Base-by-base conservation (phyloP, 2,329 filamentous ascomycete species). In the Pseudopithomyces chartarum region DNA sequence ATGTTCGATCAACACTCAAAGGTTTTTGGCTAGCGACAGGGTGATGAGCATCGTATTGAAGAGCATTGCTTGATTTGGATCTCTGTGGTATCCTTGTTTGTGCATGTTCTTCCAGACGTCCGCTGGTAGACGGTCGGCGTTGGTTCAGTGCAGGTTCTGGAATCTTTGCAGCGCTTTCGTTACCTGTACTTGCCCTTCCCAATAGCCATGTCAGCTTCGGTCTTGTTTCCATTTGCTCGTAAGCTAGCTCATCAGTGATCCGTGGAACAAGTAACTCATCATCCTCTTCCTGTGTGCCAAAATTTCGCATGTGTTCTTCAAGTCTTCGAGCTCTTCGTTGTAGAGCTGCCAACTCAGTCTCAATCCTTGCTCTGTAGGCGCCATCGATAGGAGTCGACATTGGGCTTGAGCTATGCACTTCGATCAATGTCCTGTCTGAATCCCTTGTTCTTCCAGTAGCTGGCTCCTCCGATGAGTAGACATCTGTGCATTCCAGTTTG, bases 201-300 rank as follows among this genome's bases (percentile, higher is more conserved):
- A 67, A 51, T 23, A 68, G 63, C 65, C 64, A 66, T 11, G 66
- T 65, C 11, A 69, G 51, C 40, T 68, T 68, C 1, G 66, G 64
- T 19, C 57, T 59, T 15, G 59, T 55, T n/a, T 50, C 61, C 61
- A 68, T 66, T 32, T 58, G 61, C 20, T 60, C 58, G 20, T 64
- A 61, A 12, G 67, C 67, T 56, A 59, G 59, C 38, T 67, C 61
- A 48, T 66, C 57, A 4, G 61, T 68, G 11, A 67, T 51, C 26
- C 54, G 54, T 3, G 57, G 52, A 10, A 46, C 26, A 5, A 47
- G 46, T 8, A 46, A n/a, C 6, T 54, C 54, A 3, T 34, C 49
- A 13, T 42, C 45, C 20, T 60, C 57, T 17, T 32, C 57, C 32
- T 62, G 57, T n/a, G 47, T 42, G 20, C 47, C 50, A 53, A 61